Evolutionary conservation across 768 basidiomycete genomes (phyloP).

Genomic region (Lentinula aciculospora): DNA sequence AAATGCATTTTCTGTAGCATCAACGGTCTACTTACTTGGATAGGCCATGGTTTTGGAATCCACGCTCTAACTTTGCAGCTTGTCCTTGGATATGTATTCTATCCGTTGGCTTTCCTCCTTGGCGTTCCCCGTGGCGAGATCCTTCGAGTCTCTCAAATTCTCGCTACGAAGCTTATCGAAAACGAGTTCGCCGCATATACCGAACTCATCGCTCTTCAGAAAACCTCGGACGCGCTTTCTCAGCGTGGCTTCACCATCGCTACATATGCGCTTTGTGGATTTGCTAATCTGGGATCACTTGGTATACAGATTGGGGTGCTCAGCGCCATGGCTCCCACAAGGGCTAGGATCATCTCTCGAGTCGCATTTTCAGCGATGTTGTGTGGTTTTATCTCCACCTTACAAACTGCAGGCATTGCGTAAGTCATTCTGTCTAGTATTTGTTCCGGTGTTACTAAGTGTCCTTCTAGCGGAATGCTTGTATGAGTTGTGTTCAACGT

Average conservation of each 20-base stretch:
- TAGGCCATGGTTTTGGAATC: constrained; percentile 83
- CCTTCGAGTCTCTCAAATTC: constrained; percentile 69
- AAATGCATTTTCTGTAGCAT: constrained; percentile 30
- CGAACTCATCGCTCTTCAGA: constrained; percentile 46
- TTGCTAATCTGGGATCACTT: constrained; percentile 80
- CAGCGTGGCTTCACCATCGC: constrained; percentile 76
- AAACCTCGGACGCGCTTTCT: constrained; percentile 42
- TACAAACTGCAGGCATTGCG: constrained; percentile 58
- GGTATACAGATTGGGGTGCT: constrained; percentile 85
- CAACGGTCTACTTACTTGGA: constrained; percentile 86
- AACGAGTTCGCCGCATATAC: constrained; percentile 83
- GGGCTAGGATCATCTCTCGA: constrained; percentile 64
- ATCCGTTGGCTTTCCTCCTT: constrained; percentile 79
- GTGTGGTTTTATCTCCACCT: constrained; percentile 61
- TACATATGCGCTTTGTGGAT: constrained; percentile 86
- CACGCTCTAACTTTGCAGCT: constrained; percentile 78
- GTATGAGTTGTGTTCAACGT: constrained; percentile 18
- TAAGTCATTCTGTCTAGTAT: constrained; percentile 24
- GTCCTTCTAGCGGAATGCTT: constrained; percentile 37
- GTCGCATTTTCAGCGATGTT: constrained; percentile 66
- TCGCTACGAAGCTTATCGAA: constrained; percentile 83
- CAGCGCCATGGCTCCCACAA: constrained; percentile 61
- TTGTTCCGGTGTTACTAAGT: constrained; percentile 22
- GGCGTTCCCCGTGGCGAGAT: constrained; percentile 82
- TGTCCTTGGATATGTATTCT: constrained; percentile 81